Percentiles rank a stretch among this genome's conserved stretches.
phyloP scores from a whole-genome alignment of 306 rosid genomes.

The Cucumis cinereus region DNA sequence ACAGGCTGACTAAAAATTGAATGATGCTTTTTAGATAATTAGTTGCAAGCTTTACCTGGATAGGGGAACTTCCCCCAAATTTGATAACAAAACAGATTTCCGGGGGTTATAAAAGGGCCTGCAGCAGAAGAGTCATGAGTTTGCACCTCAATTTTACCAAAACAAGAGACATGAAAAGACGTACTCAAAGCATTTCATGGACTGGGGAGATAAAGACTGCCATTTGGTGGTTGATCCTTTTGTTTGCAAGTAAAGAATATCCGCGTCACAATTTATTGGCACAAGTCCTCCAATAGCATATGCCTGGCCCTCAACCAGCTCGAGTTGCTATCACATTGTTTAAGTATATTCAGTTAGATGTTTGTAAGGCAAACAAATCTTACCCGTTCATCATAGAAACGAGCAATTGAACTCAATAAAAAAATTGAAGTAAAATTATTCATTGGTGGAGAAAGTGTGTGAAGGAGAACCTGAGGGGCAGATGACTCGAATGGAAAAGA shows the following conservation, averaged over 20 bases:
- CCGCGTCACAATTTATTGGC: slow-evolving; percentile 42
- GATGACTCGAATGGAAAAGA: background rate
- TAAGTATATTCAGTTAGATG: slow-evolving; percentile 9
- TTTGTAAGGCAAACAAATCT: slow-evolving; percentile 1
- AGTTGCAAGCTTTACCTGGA: slow-evolving; percentile 39
- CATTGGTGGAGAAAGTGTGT: background rate
- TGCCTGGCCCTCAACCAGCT: slow-evolving; percentile 78
- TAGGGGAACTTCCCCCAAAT: slow-evolving; percentile 52
- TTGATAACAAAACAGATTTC: slow-evolving; percentile 39
- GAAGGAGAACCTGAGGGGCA: background rate
- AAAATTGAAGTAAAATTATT: background rate
- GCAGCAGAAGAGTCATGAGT: slow-evolving; percentile 13
- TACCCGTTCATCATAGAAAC: background rate
- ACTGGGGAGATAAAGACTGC: slow-evolving; percentile 44
- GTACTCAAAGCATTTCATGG: slow-evolving; percentile 43
- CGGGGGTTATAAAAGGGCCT: slow-evolving; percentile 58
- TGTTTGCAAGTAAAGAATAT: slow-evolving; percentile 50
- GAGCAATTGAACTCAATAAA: background rate
- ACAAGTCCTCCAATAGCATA: slow-evolving; percentile 55
- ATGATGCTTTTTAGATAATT: background rate
- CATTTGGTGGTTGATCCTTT: slow-evolving; percentile 67
- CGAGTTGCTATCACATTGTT: slow-evolving; percentile 43
- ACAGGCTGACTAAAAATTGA: slow-evolving; percentile 8
- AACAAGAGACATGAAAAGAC: slow-evolving; percentile 4
- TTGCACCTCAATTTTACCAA: background rate